Evolutionary conservation across 2,329 filamentous ascomycete genomes (phyloP).

Genomic region (Sporothrix dimorphospora): DNA sequence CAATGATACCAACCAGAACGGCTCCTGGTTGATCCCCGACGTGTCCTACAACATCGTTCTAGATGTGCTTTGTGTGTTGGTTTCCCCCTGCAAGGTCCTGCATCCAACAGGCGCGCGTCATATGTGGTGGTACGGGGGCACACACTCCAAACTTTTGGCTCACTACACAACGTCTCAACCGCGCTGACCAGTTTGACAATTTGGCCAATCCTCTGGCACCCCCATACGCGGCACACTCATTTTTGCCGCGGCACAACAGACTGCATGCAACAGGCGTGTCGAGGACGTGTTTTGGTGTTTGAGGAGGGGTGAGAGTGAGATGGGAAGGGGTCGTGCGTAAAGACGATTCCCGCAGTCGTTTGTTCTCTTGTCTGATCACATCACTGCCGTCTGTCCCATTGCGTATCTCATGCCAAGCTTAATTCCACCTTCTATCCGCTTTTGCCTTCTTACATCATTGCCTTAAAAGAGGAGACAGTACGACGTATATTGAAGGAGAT

Average conservation of each 20-base stretch:
- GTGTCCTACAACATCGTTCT: neutral
- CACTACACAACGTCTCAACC: neutral
- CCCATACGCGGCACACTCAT: neutral
- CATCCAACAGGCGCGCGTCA: neutral
- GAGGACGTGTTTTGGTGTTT: conserved; percentile 1
- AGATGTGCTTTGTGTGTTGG: neutral
- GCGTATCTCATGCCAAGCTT: neutral
- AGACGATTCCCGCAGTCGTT: neutral
- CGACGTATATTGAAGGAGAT: neutral
- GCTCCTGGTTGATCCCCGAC: neutral
- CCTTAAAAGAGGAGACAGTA: neutral
- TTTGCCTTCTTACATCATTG: neutral
- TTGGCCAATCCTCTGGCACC: too few relatives aligned
- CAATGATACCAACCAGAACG: neutral
- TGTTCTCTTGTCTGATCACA: neutral
- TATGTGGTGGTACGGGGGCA: neutral
- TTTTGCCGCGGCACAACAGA: neutral
- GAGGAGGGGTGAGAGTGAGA: neutral
- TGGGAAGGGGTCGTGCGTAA: neutral
- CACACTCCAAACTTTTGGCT: neutral
- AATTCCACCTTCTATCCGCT: neutral
- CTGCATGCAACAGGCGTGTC: neutral
- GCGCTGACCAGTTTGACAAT: neutral
- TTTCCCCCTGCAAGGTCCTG: neutral
- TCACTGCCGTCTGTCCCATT: too few relatives aligned